These are phyloP conservation scores for Blastocystis sp. DNA, from an alignment of 352 stramenopile genomes.

Conservation along the genomic window DNA sequence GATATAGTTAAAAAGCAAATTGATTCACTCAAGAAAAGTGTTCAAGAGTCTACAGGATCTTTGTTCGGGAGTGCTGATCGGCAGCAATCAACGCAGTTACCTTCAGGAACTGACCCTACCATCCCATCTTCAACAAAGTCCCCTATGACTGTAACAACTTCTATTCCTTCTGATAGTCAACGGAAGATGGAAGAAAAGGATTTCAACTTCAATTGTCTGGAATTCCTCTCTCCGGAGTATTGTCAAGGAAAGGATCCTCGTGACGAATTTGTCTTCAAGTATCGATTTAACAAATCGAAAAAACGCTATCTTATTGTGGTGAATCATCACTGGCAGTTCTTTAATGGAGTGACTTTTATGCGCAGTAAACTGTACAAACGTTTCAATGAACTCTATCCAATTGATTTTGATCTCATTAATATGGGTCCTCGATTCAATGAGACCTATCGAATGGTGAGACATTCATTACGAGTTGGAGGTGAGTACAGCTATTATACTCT, in stretches of 20 bases:
- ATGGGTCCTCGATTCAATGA: neutral
- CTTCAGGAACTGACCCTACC: too few relatives aligned
- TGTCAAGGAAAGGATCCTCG: constrained; percentile 6
- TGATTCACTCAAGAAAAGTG: too few relatives aligned
- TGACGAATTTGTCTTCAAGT: neutral
- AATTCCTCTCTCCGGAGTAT: neutral
- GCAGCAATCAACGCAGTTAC: too few relatives aligned
- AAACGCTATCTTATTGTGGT: constrained; percentile 19
- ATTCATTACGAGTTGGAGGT: neutral
- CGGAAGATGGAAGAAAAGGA: too few relatives aligned
- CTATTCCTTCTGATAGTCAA: too few relatives aligned
- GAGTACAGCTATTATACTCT: constrained; percentile 58
- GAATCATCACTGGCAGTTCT: constrained; percentile 33
- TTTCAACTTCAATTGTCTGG: neutral
- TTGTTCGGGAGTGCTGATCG: too few relatives aligned
- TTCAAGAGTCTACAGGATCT: too few relatives aligned
- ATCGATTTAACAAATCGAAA: neutral
- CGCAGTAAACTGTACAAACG: neutral
- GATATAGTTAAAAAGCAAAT: too few relatives aligned
- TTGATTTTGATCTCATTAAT: constrained; percentile 31
- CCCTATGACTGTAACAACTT: too few relatives aligned
- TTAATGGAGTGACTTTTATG: neutral
- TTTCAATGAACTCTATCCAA: constrained; percentile 1
- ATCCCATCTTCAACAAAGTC: too few relatives aligned
- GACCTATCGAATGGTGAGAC: neutral